Evolutionary conservation across 768 basidiomycete species (phyloP).

Genomic region (Termitomyces sp.): DNA sequence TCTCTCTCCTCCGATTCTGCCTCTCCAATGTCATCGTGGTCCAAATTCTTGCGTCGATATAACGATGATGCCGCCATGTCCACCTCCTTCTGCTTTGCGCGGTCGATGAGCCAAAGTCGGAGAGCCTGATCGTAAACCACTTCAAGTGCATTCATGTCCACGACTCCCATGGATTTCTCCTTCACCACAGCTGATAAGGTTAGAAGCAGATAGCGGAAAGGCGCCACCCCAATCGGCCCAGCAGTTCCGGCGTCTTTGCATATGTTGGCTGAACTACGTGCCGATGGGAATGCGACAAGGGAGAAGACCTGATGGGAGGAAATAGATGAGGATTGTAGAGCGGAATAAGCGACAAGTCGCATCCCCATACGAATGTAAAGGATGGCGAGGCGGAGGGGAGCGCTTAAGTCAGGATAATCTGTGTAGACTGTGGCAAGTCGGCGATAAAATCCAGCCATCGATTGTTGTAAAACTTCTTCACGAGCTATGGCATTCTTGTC

Average conservation of each 20-base stretch:
- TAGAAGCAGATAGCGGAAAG: slow-evolving; percentile 45
- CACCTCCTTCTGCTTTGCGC: slow-evolving; percentile 62
- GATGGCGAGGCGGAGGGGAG: slow-evolving; percentile 64
- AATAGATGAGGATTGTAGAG: slow-evolving; percentile 18
- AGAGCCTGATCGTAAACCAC: slow-evolving; percentile 64
- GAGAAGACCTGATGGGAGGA: slow-evolving; percentile 23
- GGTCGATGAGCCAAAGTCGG: slow-evolving; percentile 83
- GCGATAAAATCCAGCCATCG: slow-evolving; percentile 73
- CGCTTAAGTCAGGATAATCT: slow-evolving; percentile 68
- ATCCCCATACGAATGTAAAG: slow-evolving; percentile 71
- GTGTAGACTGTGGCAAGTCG: slow-evolving; percentile 67
- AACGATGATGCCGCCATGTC: slow-evolving; percentile 66
- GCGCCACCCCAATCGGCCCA: slow-evolving; percentile 26
- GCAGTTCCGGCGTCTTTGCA: slow-evolving; percentile 23
- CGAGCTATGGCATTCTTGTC: slow-evolving; percentile 41
- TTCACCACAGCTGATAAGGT: slow-evolving; percentile 44
- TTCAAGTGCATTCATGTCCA: slow-evolving; percentile 37
- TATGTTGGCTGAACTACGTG: slow-evolving; percentile 37
- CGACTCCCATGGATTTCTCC: slow-evolving; percentile 40
- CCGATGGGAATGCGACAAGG: slow-evolving; percentile 54
- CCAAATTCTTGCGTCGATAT: slow-evolving; percentile 63
- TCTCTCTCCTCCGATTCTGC: slow-evolving; percentile 81
- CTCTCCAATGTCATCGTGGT: slow-evolving; percentile 58
- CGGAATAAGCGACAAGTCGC: slow-evolving; percentile 38
- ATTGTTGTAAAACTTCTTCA: slow-evolving; percentile 75